Conservation (phyloP, 352 stramenopile genomes). For the Globisporangium nodosum region DNA sequence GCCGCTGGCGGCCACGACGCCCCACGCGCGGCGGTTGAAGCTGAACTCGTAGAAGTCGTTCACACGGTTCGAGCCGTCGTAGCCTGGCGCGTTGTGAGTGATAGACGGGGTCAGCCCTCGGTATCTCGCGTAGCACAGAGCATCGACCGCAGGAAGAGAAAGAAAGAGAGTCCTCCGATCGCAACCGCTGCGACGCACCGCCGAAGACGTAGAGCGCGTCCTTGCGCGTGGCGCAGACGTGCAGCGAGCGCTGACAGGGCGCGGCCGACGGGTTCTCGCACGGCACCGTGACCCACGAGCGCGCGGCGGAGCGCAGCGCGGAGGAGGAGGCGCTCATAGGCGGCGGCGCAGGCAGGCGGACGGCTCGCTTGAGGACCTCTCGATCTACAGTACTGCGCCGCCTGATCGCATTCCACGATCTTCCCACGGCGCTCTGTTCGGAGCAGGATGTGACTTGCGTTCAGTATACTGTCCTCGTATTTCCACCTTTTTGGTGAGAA, state of each 20-base stretch:
- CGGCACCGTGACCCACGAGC: constrained; percentile 65
- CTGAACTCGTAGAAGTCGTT: constrained; percentile 95
- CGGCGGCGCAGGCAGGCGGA: too few species aligned
- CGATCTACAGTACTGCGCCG: too few species aligned
- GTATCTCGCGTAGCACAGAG: too few species aligned
- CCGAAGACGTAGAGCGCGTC: constrained; percentile 93
- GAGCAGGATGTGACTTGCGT: background rate
- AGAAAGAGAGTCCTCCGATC: too few species aligned
- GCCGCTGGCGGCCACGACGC: constrained; percentile 58
- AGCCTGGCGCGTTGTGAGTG: constrained; percentile 42
- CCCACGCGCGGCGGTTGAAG: constrained; percentile 81
- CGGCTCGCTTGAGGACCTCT: too few species aligned
- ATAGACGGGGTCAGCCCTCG: too few species aligned
- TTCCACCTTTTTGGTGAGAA: too few species aligned
- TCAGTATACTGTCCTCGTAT: too few species aligned
- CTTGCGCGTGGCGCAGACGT: constrained; percentile 88
- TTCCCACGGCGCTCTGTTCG: too few species aligned
- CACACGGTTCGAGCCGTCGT: constrained; percentile 89
- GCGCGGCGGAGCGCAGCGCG: constrained; percentile 31
- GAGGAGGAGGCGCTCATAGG: background rate
- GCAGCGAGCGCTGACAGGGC: constrained; percentile 91
- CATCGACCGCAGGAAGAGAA: too few species aligned
- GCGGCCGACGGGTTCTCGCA: constrained; percentile 78
- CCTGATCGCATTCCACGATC: too few species aligned
- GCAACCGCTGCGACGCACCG: constrained; percentile 21